A percentile compares a stretch with the other conserved stretches of the same genome.
phyloP scores from a whole-genome alignment of 306 rosid species.

The Rosa chinensis region DNA sequence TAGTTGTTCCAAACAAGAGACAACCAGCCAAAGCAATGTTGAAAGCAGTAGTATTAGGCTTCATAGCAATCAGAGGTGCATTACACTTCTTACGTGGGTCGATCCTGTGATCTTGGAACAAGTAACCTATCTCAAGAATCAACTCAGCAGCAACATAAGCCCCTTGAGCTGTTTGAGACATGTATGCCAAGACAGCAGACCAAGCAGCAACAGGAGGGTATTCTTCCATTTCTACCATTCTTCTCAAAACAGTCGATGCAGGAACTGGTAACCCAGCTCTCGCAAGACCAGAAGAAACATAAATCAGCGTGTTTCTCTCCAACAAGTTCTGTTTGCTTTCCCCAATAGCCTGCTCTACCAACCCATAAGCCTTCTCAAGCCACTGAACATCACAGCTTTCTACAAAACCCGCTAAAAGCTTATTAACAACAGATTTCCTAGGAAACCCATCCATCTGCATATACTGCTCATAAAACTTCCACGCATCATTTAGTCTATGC shows the following conservation, averaged over 20 bases:
- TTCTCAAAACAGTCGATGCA: not conserved
- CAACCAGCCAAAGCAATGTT: conserved; percentile 6
- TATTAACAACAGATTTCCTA: conserved; percentile 3
- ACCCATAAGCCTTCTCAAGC: not conserved
- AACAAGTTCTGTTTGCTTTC: not conserved
- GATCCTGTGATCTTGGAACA: conserved; percentile 1
- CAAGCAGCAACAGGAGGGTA: conserved; percentile 7
- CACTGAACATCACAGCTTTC: not conserved
- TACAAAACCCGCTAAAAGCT: not conserved
- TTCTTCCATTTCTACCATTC: not conserved
- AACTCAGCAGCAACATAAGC: conserved; percentile 6
- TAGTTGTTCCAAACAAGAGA: conserved; percentile 1
- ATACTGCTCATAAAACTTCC: conserved; percentile 5
- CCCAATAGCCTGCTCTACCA: not conserved
- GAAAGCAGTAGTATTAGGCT: conserved; percentile 13
- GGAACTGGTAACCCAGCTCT: not conserved
- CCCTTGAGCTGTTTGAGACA: not conserved
- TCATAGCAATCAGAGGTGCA: not conserved
- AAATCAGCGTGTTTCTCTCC: not conserved
- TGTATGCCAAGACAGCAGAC: not conserved
- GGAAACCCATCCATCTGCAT: conserved; percentile 3
- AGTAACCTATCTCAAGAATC: conserved; percentile 1
- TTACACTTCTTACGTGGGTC: conserved; percentile 6
- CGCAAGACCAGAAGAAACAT: not conserved
- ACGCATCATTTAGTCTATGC: not conserved